Evolutionary conservation across 768 basidiomycete genomes (phyloP), one percentile per base, ranked within the genome.

Genomic region (Gyrodon lividus): DNA sequence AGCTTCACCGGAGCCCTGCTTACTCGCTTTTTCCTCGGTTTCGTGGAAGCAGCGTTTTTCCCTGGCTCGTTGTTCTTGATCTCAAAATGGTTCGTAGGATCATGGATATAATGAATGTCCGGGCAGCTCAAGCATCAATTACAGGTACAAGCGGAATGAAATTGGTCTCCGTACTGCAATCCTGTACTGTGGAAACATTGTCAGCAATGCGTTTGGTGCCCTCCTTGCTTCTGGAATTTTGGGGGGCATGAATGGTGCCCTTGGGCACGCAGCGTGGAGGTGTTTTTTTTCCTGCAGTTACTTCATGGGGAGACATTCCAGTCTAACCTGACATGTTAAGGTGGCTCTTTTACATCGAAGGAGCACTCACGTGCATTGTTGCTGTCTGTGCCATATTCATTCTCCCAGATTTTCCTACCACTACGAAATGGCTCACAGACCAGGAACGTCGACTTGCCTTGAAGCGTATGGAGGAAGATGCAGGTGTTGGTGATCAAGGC

Each of bases 381-480:
- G 80, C 76, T 5, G 52, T 81, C 28, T 49, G 73, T 33, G 74
- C 74, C 12, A 63, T 76, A 30, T 72, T 76, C 58, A 66, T 81
- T 46, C 68, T 82, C 14, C 78, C 78, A n/a, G 77, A 78, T 59
- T 79, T 77, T 61, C 77, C 76, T 5, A 48, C 50, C 3, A 75
- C 55, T 30, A 70, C 66, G 13, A 60, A 17, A 42, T 75, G 68
- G 66, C 68, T 77, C 19, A 63, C 68, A 22, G 69, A 69, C 44
- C 56, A 61, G 37, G 74, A 75, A 58, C 64, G 73, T 34, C 51
- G 56, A 41, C 74, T 88, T 26, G 84, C 87, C 12, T 65, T 76
- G 53, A 70, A 66, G 44, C 77, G 84, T 9, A 81, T 89, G 80
- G 67, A 70, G 35, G 86, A 89, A 61, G 87, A 89, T 28, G 75